These are phyloP conservation scores for Wickerhamomyces subpelliculosus DNA, from an alignment of 805 yeast species.

Conservation along the genomic window DNA sequence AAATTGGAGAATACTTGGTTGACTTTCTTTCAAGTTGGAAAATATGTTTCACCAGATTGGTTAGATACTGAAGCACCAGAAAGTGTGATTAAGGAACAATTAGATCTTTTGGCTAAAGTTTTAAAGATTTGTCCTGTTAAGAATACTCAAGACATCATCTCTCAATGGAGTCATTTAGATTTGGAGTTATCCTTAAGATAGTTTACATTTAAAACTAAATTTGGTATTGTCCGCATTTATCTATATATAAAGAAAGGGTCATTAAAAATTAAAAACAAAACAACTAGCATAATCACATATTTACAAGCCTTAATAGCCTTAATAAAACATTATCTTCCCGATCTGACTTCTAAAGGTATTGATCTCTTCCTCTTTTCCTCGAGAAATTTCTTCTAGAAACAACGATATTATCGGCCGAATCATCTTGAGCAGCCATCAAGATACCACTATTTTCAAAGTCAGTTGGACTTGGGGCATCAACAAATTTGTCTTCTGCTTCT, in stretches of 20 bases:
- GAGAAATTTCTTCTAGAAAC: not conserved
- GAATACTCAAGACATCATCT: constrained; percentile 47
- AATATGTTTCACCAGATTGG: constrained; percentile 43
- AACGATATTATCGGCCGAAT: not conserved
- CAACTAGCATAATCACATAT: too few relatives aligned
- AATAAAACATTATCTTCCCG: not conserved
- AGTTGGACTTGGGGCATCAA: not conserved
- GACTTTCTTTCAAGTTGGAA: constrained; percentile 68
- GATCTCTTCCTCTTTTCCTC: constrained; percentile 1
- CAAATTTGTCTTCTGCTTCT: not conserved
- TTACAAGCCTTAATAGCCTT: too few relatives aligned
- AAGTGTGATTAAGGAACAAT: constrained; percentile 39
- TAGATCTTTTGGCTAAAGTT: constrained; percentile 45
- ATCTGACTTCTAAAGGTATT: too few relatives aligned
- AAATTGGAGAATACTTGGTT: constrained; percentile 46
- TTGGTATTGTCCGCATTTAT: too few relatives aligned
- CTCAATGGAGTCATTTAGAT: constrained; percentile 56
- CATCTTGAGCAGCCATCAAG: not conserved
- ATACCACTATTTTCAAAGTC: not conserved
- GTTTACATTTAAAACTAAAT: too few relatives aligned
- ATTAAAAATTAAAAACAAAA: too few relatives aligned
- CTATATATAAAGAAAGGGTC: too few relatives aligned
- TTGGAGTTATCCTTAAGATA: constrained; percentile 27
- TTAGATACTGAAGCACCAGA: constrained; percentile 29
- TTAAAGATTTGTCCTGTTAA: constrained; percentile 46